These are phyloP conservation scores for Cordyceps cicadae DNA, from an alignment of 2,329 filamentous ascomycete species.

Conservation along the genomic window DNA sequence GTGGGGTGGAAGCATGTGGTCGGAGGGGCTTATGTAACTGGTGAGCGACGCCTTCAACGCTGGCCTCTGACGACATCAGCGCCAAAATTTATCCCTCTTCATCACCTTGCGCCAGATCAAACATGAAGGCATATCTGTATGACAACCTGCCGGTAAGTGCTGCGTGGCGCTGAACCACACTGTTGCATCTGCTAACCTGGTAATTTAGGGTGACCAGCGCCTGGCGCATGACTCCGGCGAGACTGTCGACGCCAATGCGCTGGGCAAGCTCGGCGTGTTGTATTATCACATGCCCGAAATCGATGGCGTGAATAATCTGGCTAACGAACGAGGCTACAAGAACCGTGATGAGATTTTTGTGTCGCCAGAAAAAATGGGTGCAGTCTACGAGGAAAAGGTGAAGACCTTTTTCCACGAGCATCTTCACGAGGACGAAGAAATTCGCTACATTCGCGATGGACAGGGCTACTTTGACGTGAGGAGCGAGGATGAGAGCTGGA, in stretches of 20 bases:
- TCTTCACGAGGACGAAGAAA: constrained; percentile 97
- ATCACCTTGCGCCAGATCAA: constrained; percentile 15
- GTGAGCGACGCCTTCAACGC: constrained; percentile 1
- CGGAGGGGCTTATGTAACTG: constrained; percentile 10
- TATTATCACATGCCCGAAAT: constrained; percentile 63
- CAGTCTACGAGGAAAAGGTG: constrained; percentile 85
- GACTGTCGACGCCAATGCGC: constrained; percentile 53
- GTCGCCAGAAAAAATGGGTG: constrained; percentile 77
- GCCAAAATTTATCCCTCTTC: neutral
- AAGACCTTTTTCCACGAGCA: constrained; percentile 93
- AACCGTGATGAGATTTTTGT: constrained; percentile 93
- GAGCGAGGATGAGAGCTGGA: constrained; percentile 75
- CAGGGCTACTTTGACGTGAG: constrained; percentile 91
- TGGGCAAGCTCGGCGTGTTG: constrained; percentile 68
- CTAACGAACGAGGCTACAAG: constrained; percentile 70
- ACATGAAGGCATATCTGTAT: constrained; percentile 51
- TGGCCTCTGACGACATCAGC: neutral
- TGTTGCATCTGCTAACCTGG: neutral
- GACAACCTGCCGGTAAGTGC: constrained; percentile 44
- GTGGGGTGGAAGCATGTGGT: constrained; percentile 4
- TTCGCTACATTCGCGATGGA: constrained; percentile 84
- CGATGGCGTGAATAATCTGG: constrained; percentile 63
- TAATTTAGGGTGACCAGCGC: constrained; percentile 78
- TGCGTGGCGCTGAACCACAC: neutral
- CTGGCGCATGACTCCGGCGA: constrained; percentile 79